phyloP scores from a whole-genome alignment of 169 alveolate genomes.

The Eimeria praecox region DNA sequence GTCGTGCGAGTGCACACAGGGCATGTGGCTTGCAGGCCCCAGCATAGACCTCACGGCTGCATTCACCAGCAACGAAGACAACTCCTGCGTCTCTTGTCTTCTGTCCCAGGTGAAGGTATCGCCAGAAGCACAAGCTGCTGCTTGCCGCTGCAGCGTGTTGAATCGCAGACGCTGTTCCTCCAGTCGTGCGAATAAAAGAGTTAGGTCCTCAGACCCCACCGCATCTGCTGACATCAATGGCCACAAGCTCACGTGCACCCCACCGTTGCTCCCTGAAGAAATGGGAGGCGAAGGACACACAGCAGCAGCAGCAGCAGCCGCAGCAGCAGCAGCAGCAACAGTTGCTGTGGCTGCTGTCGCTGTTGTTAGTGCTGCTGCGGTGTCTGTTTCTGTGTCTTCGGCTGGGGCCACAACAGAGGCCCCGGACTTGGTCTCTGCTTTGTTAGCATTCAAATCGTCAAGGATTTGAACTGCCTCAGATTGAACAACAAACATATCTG shows the following conservation, averaged over 20 bases:
- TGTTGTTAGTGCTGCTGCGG: not conserved
- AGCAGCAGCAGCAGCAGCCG: conserved; percentile 16
- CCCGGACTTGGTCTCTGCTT: not conserved
- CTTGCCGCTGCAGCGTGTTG: conserved; percentile 51
- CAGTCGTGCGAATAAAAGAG: not conserved
- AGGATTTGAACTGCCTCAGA: not conserved
- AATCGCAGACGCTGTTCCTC: conserved; percentile 71
- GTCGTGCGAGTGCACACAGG: conserved; percentile 83
- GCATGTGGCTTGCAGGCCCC: not conserved
- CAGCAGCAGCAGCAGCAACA: not conserved
- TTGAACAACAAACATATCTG: not conserved
- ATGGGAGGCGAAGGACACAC: not conserved
- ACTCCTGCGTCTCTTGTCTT: conserved; percentile 8
- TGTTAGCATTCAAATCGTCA: not conserved
- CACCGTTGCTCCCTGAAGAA: not conserved
- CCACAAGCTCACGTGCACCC: not conserved
- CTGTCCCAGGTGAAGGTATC: conserved; percentile 23
- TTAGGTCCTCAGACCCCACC: not conserved
- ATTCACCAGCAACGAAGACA: not conserved
- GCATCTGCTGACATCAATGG: conserved; percentile 29
- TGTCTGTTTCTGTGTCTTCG: not conserved
- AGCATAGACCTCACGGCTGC: conserved; percentile 29
- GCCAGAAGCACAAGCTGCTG: conserved; percentile 5
- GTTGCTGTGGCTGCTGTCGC: not conserved
- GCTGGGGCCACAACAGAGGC: not conserved